Conservation (phyloP, 352 stramenopile species). For the Pythium insidiosum region DNA sequence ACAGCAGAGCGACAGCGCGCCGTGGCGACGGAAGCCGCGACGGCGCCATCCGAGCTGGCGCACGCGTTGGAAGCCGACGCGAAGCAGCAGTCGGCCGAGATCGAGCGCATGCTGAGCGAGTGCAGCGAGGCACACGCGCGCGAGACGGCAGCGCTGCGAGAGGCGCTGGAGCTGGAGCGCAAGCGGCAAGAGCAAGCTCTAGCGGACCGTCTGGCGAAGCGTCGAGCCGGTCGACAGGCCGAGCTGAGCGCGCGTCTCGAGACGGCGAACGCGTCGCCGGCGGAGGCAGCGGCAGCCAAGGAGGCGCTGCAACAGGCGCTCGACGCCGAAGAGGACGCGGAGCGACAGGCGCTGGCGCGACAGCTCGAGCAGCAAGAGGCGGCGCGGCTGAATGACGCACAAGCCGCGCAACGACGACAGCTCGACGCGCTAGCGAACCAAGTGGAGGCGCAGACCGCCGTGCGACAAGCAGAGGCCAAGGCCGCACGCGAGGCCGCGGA, state of each 20-base stretch:
- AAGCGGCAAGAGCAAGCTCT: constrained; percentile 4
- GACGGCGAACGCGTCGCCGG: too few relatives aligned
- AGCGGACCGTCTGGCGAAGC: constrained; percentile 5
- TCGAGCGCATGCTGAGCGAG: constrained; percentile 19
- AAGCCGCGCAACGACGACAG: constrained; percentile 23
- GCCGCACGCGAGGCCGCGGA: background rate
- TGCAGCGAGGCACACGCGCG: constrained; percentile 3
- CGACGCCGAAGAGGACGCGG: too few relatives aligned
- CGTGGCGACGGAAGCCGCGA: too few relatives aligned
- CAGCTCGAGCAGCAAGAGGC: background rate
- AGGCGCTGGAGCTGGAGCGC: constrained; percentile 5
- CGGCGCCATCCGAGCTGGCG: too few relatives aligned
- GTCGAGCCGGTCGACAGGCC: too few relatives aligned
- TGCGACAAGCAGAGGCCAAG: background rate
- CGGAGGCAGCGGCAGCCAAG: too few relatives aligned
- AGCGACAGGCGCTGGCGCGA: background rate
- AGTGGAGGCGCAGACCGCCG: constrained; percentile 2
- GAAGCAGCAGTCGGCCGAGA: background rate
- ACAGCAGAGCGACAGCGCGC: too few relatives aligned
- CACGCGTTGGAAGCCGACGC: too few relatives aligned
- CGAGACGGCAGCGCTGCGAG: constrained; percentile 3
- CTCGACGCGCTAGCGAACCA: constrained; percentile 18
- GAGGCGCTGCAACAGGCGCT: background rate
- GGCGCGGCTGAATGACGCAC: constrained; percentile 1
- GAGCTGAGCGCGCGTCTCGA: too few relatives aligned